phyloP scores from a whole-genome alignment of 139 green algal species.

The Ettlia oleoabundans region DNA sequence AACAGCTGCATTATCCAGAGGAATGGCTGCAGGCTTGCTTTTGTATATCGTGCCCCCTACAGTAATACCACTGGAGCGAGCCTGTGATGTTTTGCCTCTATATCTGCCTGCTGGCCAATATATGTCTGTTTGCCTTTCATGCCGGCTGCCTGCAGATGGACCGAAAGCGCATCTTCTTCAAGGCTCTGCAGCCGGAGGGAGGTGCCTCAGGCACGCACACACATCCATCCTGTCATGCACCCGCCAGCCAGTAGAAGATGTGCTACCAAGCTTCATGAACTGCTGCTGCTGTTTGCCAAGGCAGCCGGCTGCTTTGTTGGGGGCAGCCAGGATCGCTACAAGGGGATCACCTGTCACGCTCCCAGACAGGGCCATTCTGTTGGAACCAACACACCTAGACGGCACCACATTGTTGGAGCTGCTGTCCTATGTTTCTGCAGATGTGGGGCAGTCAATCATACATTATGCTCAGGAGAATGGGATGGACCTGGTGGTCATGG shows the following conservation, averaged over 20 bases:
- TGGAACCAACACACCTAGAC: not conserved
- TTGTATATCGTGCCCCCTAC: no score
- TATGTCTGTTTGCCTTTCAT: not conserved
- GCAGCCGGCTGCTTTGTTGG: no score
- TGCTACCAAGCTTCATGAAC: no score
- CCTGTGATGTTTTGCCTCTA: not conserved
- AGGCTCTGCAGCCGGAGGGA: slow-evolving; percentile 43
- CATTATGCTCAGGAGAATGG: slow-evolving; percentile 53
- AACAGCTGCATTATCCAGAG: no score
- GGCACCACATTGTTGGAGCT: not conserved
- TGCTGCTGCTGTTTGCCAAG: no score
- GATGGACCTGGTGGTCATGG: slow-evolving; percentile 43
- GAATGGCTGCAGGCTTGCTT: no score
- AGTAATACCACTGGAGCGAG: no score
- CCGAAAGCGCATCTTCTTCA: slow-evolving; percentile 16
- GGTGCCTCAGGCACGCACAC: slow-evolving; percentile 26
- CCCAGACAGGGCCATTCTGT: no score
- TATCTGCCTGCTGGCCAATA: no score
- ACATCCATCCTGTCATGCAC: not conserved
- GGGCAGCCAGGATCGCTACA: no score
- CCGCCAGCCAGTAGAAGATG: no score
- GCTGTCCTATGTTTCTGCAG: slow-evolving; percentile 12
- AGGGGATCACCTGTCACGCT: no score
- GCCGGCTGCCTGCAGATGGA: slow-evolving; percentile 27
- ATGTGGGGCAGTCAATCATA: slow-evolving; percentile 56